phyloP scores from a whole-genome alignment of 2,329 filamentous ascomycete species.

The Venturia effusa region DNA sequence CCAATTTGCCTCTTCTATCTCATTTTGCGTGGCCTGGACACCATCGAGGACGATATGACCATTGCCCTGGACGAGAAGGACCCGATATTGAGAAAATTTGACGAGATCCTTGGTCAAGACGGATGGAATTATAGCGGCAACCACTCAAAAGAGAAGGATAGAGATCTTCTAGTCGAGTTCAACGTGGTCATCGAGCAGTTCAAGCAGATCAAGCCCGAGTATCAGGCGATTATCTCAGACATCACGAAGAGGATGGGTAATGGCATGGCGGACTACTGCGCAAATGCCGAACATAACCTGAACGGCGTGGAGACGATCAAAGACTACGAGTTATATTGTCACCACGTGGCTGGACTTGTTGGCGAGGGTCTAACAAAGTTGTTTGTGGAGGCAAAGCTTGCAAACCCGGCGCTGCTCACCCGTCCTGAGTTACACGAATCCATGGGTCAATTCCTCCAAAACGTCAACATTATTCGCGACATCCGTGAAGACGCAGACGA shows the following conservation, averaged over 20 bases:
- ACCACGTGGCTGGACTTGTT: constrained; percentile 97
- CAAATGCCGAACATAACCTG: constrained; percentile 69
- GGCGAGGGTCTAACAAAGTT: constrained; percentile 85
- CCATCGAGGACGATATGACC: constrained; percentile 98
- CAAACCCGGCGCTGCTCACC: constrained; percentile 72
- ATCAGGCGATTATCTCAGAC: constrained; percentile 79
- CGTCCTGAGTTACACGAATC: constrained; percentile 76
- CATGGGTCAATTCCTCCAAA: constrained; percentile 96
- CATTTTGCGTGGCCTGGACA: constrained; percentile 82
- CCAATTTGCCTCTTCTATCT: constrained; percentile 90
- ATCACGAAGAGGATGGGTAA: constrained; percentile 94
- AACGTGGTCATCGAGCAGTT: constrained; percentile 78
- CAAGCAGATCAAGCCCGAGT: constrained; percentile 74
- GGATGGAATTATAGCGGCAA: constrained; percentile 87
- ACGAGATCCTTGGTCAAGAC: constrained; percentile 65
- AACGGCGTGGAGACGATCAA: constrained; percentile 72
- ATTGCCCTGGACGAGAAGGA: constrained; percentile 73
- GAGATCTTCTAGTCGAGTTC: constrained; percentile 85
- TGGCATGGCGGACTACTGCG: constrained; percentile 87
- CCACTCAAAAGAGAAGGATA: constrained; percentile 86
- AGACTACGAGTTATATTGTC: constrained; percentile 95
- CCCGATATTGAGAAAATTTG: constrained; percentile 72
- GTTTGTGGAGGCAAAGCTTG: constrained; percentile 78
- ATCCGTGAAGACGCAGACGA: constrained; percentile 83
- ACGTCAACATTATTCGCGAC: constrained; percentile 98